Evolutionary conservation across 805 yeast genomes (phyloP), one percentile per base, ranked within the genome.

Genomic region (Monosporozyma unispora): DNA sequence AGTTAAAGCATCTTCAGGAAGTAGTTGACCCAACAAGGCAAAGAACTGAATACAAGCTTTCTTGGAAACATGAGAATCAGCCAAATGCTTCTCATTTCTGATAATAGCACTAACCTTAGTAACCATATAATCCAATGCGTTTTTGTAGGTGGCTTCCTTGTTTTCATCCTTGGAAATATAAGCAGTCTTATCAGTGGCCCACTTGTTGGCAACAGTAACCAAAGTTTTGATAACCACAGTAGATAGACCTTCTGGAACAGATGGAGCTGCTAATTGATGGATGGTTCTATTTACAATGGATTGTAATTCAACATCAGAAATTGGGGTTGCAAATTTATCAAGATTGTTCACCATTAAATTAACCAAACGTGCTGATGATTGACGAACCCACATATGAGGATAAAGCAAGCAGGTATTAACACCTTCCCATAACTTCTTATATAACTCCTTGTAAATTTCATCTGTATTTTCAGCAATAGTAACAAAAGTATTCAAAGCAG

Each of bases 361-460:
- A 38, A 81, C 63, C 31, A 87, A 69, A 48, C 90, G 72, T 6
- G 82, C 69, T 1, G 95, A 71, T 4, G 76, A 68, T 51, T 84
- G 71, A 57, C 97, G 78, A 6, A 90, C 84, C 98, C 98, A 90
- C 1, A 93, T 75, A 66, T 90, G 97, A 2, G 97, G 97, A 62
- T 79, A 90, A 47, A 90, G 70, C 48, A 89, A 71, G 27, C 80
- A 67, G 3, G 74, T 75, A 22, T 78, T 70, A 2, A 84, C 66
- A 16, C 66, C 62, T 2, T 63, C 56, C 89, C 91, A 85, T 8
- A 76, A 57, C 0, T 23, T 18, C 44, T 67, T 71, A 57, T 70
- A 72, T 2, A 56, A 58, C 1, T 46, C 37, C 3, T 52, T 48
- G 44, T 70, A 70, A 4, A 59, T 55, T 0, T 53, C 49, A 38